Evolutionary conservation across 2,329 filamentous ascomycete species (phyloP).

Genomic region (Nannizziopsis barbatae): DNA sequence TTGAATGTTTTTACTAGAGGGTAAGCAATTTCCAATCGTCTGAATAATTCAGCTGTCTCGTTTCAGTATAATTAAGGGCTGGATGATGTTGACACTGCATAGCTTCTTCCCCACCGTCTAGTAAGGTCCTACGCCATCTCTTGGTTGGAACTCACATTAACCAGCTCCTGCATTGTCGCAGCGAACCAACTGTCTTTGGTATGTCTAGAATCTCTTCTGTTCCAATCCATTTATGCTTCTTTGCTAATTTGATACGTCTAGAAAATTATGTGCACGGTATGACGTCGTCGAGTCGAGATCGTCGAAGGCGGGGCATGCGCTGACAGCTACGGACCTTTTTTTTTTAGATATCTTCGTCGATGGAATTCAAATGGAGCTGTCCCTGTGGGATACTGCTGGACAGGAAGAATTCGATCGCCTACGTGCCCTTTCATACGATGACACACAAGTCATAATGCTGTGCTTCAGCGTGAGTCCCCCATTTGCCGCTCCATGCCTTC

Average conservation of each 20-base stretch:
- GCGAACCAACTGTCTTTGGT: constrained; percentile 87
- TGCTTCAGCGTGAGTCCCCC: constrained; percentile 66
- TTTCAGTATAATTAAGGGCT: background rate
- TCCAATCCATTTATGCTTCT: background rate
- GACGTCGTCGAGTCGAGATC: constrained; percentile 19
- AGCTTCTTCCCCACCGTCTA: constrained; percentile 98
- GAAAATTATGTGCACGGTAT: constrained; percentile 97
- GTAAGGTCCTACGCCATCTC: constrained; percentile 32
- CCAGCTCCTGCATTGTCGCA: constrained; percentile 22
- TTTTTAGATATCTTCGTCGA: constrained; percentile 88
- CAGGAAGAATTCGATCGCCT: constrained; percentile 98
- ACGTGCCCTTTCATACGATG: constrained; percentile 91
- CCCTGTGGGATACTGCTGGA: constrained; percentile 94
- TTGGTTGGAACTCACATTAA: constrained; percentile 12
- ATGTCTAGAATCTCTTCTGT: constrained; percentile 19
- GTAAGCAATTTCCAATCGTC: constrained; percentile 39
- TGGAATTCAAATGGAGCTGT: constrained; percentile 90
- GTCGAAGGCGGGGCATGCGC: no score
- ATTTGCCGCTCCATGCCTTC: background rate
- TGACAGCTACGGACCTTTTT: background rate
- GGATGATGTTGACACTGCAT: constrained; percentile 11
- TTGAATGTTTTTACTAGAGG: constrained; percentile 98
- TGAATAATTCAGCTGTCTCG: background rate
- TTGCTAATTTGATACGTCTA: constrained; percentile 28
- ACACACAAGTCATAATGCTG: constrained; percentile 97